Base-by-base conservation (phyloP, 1,284 basidiomycete genomes). In the Ganoderma sinense region DNA sequence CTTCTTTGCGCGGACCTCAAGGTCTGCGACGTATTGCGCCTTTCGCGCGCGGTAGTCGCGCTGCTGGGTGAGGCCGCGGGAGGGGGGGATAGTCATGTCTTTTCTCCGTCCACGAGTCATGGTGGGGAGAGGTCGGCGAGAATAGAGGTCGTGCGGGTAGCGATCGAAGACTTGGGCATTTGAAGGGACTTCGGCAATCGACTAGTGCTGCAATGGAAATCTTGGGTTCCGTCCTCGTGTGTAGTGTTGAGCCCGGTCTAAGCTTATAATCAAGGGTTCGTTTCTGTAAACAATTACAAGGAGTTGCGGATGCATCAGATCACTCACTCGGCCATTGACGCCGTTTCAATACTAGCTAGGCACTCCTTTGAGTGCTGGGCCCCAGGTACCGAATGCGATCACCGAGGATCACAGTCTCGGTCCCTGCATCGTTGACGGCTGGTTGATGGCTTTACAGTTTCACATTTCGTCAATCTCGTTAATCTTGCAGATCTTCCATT, bases 81-180 rank as follows among this genome's bases (percentile, higher is more conserved):
- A 80, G 63, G 53, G 88, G 77, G 72, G 88, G 84, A n/a, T n/a
- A n/a, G 70, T 87, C 58, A 85, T 79, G 78, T 91, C 89, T 79
- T 89, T 90, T 79, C 89, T 87, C 73, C 89, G 85, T 61, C 89
- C 89, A 79, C 89, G 83, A 66, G 88, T 86, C 89, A 91, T 91
- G 56, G 64, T 65, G 11, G 65, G 20, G 40, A 29, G 40, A 43
- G 59, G 65, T 39, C 6, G 43, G n/a, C n/a, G n/a, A n/a, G n/a
- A n/a, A n/a, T n/a, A n/a, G n/a, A n/a, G n/a, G n/a, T n/a, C n/a
- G n/a, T n/a, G n/a, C n/a, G n/a, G 20, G 39, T 48, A 48, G 72
- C 6, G 51, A 60, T 41, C 36, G 39, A n/a, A 58, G 59, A 29
- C 61, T 36, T 41, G 66, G 64, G 67, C 56, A 70, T 70, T 70